Evolutionary conservation across 768 basidiomycete genomes (phyloP).

Genomic region (Tulasnella sp.): DNA sequence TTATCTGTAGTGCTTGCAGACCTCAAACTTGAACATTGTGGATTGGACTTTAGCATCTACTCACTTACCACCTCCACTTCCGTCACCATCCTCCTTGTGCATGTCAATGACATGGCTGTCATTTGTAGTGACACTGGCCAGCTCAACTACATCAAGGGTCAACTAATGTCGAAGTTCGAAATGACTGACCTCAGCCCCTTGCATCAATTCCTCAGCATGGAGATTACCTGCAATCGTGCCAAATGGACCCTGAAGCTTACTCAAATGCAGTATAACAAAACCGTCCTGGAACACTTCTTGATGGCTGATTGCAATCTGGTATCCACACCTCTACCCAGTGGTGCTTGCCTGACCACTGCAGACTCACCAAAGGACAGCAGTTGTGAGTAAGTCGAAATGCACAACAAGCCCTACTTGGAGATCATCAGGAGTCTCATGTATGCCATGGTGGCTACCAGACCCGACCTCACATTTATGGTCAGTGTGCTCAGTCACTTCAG

Average conservation of each 20-base stretch:
- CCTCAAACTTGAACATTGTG: no score
- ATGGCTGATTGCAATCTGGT: background rate
- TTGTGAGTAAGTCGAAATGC: no score
- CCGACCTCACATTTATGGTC: conserved; percentile 26
- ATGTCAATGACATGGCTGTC: conserved; percentile 1
- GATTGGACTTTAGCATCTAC: background rate
- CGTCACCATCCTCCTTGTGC: conserved; percentile 6
- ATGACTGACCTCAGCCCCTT: background rate
- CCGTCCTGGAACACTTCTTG: background rate
- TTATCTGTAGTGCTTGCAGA: background rate
- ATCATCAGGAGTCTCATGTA: conserved; percentile 19
- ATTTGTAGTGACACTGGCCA: background rate
- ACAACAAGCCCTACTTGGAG: conserved; percentile 13
- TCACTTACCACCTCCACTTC: background rate
- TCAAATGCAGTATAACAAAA: background rate
- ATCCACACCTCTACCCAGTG: background rate
- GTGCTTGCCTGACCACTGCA: background rate
- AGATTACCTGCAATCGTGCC: background rate
- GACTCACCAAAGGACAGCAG: background rate
- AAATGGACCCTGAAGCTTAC: background rate
- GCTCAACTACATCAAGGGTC: background rate
- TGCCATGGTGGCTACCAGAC: conserved; percentile 18
- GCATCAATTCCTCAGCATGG: background rate
- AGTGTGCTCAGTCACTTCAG: conserved; percentile 21
- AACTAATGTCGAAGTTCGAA: background rate